These are phyloP conservation scores for Plasmodium chabaudi DNA, from an alignment of 169 alveolate genomes.

Conservation along the genomic window DNA sequence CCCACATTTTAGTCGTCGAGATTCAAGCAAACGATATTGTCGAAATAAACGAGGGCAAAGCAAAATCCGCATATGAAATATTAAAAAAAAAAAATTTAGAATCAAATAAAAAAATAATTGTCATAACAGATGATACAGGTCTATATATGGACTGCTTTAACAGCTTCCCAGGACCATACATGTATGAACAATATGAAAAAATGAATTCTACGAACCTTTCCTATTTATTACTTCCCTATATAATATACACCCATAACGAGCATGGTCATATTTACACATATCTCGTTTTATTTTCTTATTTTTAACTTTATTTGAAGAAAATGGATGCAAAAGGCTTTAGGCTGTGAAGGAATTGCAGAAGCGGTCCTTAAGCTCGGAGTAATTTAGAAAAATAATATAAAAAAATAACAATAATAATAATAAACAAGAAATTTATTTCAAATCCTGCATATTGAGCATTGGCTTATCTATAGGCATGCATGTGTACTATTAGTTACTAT, in stretches of 20 bases:
- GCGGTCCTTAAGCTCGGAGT: constrained; percentile 5
- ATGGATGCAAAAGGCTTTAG: constrained; percentile 37
- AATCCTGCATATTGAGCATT: no score
- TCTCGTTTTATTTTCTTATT: background rate
- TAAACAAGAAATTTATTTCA: no score
- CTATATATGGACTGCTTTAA: constrained; percentile 28
- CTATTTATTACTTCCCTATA: background rate
- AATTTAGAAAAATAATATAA: background rate
- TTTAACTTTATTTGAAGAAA: constrained; percentile 1
- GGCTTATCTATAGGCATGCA: no score
- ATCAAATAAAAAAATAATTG: background rate
- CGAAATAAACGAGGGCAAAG: constrained; percentile 40
- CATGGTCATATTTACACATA: background rate
- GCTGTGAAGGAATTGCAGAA: constrained; percentile 30
- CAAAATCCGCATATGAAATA: constrained; percentile 36
- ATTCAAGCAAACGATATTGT: constrained; percentile 56
- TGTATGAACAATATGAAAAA: constrained; percentile 4
- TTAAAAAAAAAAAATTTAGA: background rate
- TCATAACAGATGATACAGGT: constrained; percentile 68
- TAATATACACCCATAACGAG: background rate
- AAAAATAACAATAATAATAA: no score
- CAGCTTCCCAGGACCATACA: constrained; percentile 54
- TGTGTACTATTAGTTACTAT: no score
- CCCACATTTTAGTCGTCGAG: constrained; percentile 15
- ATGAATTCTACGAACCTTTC: background rate